Percentiles rank a stretch among this genome's conserved stretches.
Evolutionary conservation across 1,284 basidiomycete species (phyloP).

Genomic region (Stygiomarasmius scandens): DNA sequence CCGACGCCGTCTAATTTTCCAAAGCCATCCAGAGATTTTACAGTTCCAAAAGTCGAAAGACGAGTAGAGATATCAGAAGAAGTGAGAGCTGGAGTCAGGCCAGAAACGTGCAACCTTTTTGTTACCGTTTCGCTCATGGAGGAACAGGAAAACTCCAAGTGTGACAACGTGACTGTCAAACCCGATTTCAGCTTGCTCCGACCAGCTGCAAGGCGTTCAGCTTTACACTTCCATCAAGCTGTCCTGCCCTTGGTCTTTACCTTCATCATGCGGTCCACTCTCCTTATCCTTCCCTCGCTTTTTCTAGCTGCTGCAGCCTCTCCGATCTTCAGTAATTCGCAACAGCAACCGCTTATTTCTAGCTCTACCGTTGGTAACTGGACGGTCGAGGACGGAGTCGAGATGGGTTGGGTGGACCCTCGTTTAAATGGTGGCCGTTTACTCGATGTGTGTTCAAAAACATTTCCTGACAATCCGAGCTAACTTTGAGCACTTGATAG

Average conservation of each 20-base stretch:
- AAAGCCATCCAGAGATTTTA: slow-evolving; percentile 70
- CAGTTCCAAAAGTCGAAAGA: slow-evolving; percentile 66
- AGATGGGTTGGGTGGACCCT: slow-evolving; percentile 70
- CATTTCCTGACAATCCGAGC: slow-evolving; percentile 2
- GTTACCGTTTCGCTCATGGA: slow-evolving; percentile 35
- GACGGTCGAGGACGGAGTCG: slow-evolving; percentile 1
- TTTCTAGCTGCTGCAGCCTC: background rate
- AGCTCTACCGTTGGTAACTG: background rate
- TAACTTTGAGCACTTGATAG: slow-evolving; percentile 36
- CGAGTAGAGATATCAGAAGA: slow-evolving; percentile 58
- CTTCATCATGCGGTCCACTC: background rate
- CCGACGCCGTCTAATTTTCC: slow-evolving; percentile 66
- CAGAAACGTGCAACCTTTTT: slow-evolving; percentile 74
- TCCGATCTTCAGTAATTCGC: background rate
- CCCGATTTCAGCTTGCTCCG: background rate
- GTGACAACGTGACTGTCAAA: background rate
- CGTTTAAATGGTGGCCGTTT: slow-evolving; percentile 68
- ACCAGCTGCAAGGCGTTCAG: slow-evolving; percentile 4
- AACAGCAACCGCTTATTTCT: background rate
- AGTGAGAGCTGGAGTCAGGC: slow-evolving; percentile 67
- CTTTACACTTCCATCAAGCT: background rate
- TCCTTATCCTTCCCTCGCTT: background rate
- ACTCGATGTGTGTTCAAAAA: slow-evolving; percentile 59
- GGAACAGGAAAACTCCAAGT: background rate
- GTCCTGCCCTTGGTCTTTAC: slow-evolving; percentile 3